Conservation (phyloP, 2,329 filamentous ascomycete genomes). For the Fusarium praegraminearum region DNA sequence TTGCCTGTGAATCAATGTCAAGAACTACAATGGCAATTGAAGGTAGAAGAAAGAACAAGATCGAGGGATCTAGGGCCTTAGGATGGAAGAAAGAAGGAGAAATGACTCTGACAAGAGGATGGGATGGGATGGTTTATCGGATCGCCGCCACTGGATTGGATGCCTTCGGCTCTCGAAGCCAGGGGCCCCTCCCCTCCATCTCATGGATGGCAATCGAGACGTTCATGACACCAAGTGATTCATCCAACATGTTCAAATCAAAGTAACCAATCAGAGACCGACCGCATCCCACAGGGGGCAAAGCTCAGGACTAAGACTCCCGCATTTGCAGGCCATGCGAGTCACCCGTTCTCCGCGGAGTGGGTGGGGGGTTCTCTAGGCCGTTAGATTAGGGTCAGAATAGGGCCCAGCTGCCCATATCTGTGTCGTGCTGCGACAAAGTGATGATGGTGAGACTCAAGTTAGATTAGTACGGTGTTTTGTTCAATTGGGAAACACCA, state of each 20-base stretch:
- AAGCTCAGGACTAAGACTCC: constrained; percentile 13
- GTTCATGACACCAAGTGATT: constrained; percentile 43
- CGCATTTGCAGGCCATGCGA: constrained; percentile 57
- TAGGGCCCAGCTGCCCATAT: constrained; percentile 3
- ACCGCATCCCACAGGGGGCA: constrained; percentile 51
- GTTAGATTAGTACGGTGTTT: neutral
- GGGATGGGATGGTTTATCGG: constrained; percentile 26
- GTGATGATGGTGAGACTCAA: constrained; percentile 4
- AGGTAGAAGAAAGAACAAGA: neutral
- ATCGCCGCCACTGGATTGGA: constrained; percentile 30
- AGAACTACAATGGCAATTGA: constrained; percentile 11
- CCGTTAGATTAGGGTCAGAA: constrained; percentile 6
- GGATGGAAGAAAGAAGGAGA: constrained; percentile 13
- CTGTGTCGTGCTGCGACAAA: constrained; percentile 4
- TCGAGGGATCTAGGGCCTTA: constrained; percentile 1
- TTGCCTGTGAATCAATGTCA: neutral
- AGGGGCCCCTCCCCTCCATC: constrained; percentile 19
- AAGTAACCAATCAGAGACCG: constrained; percentile 48
- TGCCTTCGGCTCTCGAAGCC: constrained; percentile 7
- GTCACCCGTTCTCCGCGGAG: constrained; percentile 57
- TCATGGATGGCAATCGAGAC: constrained; percentile 26
- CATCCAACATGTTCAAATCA: constrained; percentile 26
- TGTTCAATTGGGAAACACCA: neutral
- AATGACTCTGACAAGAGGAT: constrained; percentile 7
- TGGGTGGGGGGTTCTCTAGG: constrained; percentile 14